Base-by-base conservation (phyloP, 2,329 filamentous ascomycete genomes). In the Talaromyces sp. region DNA sequence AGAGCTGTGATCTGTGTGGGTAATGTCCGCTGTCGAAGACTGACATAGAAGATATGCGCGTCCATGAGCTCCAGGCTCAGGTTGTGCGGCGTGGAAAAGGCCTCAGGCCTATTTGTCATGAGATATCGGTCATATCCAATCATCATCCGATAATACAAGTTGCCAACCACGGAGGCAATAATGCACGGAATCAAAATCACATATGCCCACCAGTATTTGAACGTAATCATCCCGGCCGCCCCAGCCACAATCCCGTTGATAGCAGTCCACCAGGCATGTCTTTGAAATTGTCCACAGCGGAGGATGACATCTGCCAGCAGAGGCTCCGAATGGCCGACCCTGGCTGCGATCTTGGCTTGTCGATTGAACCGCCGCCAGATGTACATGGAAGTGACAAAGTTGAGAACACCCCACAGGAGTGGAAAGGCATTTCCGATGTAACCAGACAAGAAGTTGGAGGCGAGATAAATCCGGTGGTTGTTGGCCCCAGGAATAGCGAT, bases 341-440 rank as follows among this genome's bases (percentile, higher is more conserved):
- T 63, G 0, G 54, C 59, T 0, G 68, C 72, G 0, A 71, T 72
- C 0, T 26, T 19, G 9, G 72, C 67, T 26, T 83, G 80, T 0
- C 65, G 63, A 12, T 71, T 70, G 35, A 80, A 80, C 12, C 78
- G 76, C 1, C 55, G 52, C 29, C 75, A 75, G 1, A 84, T 68
- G 61, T 75, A 79, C 0, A 63, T 64, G 0, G 79, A 81, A 81
- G 82, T 85, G 5, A 70, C 56, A 0, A 76, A 75, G 65, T 83
- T 84, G 50, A 78, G 56, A 0, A 83, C 56, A 2, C 81, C 82
- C 54, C 79, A 85, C 0, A 79, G 27, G 0, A 80, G 80, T 2
- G 80, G 77, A 1, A 80, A 75, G 0, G 76, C 72, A 62, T 85
- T 85, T 3, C 83, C 82, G n/a, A 85, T 72, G 61, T 83, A 84